These are phyloP conservation scores for Sporisorium graminicola DNA, from an alignment of 1,284 basidiomycete species.

Conservation along the genomic window DNA sequence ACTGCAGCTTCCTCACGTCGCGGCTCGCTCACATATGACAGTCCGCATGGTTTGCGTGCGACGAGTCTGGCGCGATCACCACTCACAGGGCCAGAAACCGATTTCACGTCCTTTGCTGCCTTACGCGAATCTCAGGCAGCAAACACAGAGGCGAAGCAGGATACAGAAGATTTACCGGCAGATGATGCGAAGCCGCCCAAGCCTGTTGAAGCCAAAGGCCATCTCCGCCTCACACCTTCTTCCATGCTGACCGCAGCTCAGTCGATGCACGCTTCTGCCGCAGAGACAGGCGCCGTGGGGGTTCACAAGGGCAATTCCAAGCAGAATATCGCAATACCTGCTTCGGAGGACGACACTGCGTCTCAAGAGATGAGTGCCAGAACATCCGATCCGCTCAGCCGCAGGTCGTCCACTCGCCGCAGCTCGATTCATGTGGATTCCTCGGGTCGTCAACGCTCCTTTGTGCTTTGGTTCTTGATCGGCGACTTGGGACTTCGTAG, in stretches of 20 bases:
- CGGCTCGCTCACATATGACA: slow-evolving; percentile 42
- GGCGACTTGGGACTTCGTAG: slow-evolving; percentile 56
- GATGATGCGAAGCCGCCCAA: not conserved
- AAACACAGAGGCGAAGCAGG: not conserved
- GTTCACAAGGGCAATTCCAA: not conserved
- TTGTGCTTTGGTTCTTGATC: slow-evolving; percentile 58
- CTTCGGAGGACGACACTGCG: not conserved
- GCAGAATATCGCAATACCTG: not conserved
- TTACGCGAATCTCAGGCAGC: slow-evolving; percentile 11
- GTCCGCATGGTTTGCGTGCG: slow-evolving; percentile 30
- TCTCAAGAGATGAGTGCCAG: not conserved
- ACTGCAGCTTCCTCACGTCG: slow-evolving; percentile 36
- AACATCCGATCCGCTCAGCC: not conserved
- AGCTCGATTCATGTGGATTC: slow-evolving; percentile 32
- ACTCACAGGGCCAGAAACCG: slow-evolving; percentile 19
- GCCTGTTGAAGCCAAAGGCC: slow-evolving; percentile 1
- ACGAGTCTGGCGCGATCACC: slow-evolving; percentile 19
- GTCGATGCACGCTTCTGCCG: not conserved
- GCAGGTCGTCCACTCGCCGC: slow-evolving; percentile 3
- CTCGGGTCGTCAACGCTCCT: slow-evolving; percentile 44
- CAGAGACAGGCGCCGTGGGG: not conserved
- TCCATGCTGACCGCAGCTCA: slow-evolving; percentile 31
- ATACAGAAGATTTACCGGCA: not conserved
- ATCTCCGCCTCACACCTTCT: slow-evolving; percentile 31
- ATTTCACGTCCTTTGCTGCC: slow-evolving; percentile 25